Percentiles rank a stretch among this genome's conserved stretches.
phyloP scores from a whole-genome alignment of 345 rosid species.

The Bretschneidera sinensis region DNA sequence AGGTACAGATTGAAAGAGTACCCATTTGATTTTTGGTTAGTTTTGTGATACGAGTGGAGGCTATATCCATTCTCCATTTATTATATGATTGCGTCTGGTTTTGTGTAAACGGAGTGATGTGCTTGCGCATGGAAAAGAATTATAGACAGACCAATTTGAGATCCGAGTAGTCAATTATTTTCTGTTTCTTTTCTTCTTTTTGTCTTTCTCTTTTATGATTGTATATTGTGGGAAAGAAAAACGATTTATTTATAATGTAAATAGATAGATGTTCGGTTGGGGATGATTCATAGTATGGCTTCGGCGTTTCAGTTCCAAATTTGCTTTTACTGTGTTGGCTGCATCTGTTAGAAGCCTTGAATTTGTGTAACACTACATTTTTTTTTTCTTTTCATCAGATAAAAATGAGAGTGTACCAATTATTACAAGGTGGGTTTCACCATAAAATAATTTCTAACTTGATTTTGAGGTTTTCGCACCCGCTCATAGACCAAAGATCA shows the following conservation, averaged over 20 bases:
- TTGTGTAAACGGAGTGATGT: conserved; percentile 10
- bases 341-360: too few relatives aligned
- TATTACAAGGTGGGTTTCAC: too few relatives aligned
- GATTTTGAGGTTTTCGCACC: too few relatives aligned
- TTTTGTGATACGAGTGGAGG: background rate
- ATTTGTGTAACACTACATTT: too few relatives aligned
- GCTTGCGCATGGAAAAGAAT: background rate
- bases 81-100: conserved; percentile 6
- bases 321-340: too few relatives aligned
- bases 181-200: background rate
- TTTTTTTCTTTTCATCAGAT: too few relatives aligned
- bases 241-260: background rate
- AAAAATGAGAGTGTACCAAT: too few relatives aligned
- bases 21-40: background rate
- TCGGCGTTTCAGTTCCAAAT: background rate
- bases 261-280: background rate
- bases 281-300: background rate
- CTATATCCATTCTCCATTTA: background rate
- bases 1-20: background rate
- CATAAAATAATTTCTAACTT: too few relatives aligned
- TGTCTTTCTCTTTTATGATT: background rate
- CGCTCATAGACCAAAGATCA: too few relatives aligned
- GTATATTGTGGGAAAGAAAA: background rate
- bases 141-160: background rate
- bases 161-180: background rate